Conservation (phyloP, 2,329 filamentous ascomycete species). For the Talaromyces pinophilus region DNA sequence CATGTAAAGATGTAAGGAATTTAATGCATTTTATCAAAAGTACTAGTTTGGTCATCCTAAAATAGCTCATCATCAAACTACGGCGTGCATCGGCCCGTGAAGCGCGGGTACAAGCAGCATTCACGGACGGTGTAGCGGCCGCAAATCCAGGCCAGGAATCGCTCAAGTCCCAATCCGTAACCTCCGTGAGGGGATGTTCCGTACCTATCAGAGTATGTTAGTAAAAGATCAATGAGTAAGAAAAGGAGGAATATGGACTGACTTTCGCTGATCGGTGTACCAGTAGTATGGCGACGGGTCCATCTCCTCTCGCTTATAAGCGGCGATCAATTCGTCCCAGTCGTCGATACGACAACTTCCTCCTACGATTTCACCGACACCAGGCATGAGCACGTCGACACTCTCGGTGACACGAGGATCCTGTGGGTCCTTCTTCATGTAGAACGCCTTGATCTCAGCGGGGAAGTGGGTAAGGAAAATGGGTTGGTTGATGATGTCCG, state of each 20-base stretch:
- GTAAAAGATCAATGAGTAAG: neutral
- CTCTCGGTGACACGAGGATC: conserved; percentile 88
- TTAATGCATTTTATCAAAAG: neutral
- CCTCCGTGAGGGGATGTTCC: conserved; percentile 90
- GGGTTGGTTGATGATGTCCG: conserved; percentile 89
- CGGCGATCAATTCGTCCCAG: conserved; percentile 83
- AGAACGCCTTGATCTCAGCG: conserved; percentile 96
- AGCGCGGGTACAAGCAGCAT: conserved; percentile 54
- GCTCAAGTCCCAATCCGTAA: conserved; percentile 89
- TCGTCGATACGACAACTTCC: conserved; percentile 95
- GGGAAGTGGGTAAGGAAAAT: conserved; percentile 98
- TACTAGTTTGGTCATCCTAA: neutral
- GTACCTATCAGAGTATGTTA: conserved; percentile 59
- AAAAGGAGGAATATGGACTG: conserved; percentile 44
- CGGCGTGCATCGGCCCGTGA: conserved; percentile 53
- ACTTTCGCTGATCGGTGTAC: conserved; percentile 98
- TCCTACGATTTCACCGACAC: conserved; percentile 94
- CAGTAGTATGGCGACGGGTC: conserved; percentile 88
- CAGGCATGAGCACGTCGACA: conserved; percentile 85
- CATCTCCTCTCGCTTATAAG: conserved; percentile 85
- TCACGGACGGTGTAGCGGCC: conserved; percentile 66
- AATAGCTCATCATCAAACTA: conserved; percentile 28
- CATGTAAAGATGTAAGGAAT: neutral
- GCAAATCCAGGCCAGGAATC: conserved; percentile 70
- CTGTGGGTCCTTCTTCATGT: conserved; percentile 86